Base-by-base conservation (phyloP, 2,329 filamentous ascomycete species). In the Pseudodiploospora longispora region DNA sequence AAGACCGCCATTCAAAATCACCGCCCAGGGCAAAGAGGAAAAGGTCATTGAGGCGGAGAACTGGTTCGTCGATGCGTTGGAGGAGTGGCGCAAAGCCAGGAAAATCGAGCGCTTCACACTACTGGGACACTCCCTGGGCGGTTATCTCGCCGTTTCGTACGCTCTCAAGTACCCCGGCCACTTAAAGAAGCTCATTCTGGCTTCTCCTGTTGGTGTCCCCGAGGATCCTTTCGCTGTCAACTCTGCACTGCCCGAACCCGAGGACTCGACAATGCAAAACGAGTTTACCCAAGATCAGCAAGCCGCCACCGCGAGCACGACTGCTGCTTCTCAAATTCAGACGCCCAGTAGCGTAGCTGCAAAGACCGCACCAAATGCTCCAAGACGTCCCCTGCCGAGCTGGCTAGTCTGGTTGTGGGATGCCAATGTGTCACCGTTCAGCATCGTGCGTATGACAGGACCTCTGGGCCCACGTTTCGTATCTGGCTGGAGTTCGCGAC, bases 401-500 rank as follows among this genome's bases (percentile, higher is more conserved):
- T 96, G 91, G 90, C 71, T 97, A 19, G 82, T 83, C 44, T 96
- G 90, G 68, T 78, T 98, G 4, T 98, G 93, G 93, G 93, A 98
- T 53, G 86, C 89, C 54, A 98, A 98, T 60, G 80, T 97, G 51
- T 96, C 90, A 0, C 93, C 93, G 6, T 98, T 98, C 64, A 91
- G 83, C 52, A 71, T 98, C 40, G 80, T 98, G 10, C 85, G 93
- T 47, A 83, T 89, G 72, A 76, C 87, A 2, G 93, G 93, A 1
- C 93, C 93, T 0, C 70, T 98, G 1, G 93, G 93, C 1, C 93
- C 93, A 4, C 82, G 90, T 27, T 80, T 98, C 32, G 88, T 96
- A 1, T 96, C 89, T 0, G 90, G 89, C 46, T 98, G 93, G 93
- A 96, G 88, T 6, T 88, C 84, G 10, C 82, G 93, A 19, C 82